Base-by-base conservation (phyloP, 768 basidiomycete species). In the Crepidotus variabilis region DNA sequence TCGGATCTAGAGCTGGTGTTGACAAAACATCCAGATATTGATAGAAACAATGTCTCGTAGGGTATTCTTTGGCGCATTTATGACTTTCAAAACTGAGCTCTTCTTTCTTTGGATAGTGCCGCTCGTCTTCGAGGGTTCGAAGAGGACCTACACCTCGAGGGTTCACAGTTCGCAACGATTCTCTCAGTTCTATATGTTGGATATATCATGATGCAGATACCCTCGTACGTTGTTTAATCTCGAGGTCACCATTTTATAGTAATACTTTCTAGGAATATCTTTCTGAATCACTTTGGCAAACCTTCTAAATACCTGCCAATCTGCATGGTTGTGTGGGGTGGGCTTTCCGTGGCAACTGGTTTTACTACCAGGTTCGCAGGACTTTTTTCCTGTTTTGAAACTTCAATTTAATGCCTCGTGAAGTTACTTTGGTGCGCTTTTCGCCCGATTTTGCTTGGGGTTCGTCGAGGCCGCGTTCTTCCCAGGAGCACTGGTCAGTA, bases 361-460 rank as follows among this genome's bases (percentile, higher is more conserved):
- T 64, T 74, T 34, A 74, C 78, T 20, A 74, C 69, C 21, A 75
- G 72, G 78, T 78, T 33, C 28, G 65, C 63, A 24, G 21, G 45
- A 23, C 45, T 14, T 6, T 2, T 56, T 34, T 23, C 24, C 46
- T 14, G 47, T 33, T 2, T 34, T 24, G 24, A 34, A 45, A 28
- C n/a, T n/a, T 36, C 23, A 32, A 54, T 52, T 47, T 43, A 48
- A 50, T 20, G 23, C 22, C 14, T n/a, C 72, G 36, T 33, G 7
- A 64, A 87, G 85, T 65, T 96, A 88, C 63, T 72, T 78, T 24
- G 83, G 86, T 22, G 88, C 84, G 8, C 75, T 92, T 2, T 69
- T 84, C 16, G 87, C 86, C 0, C 82, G 93, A 2, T 94, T 94
- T 72, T 83, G 89, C 69, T 79, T 94, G 43, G 94, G 94, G 18